A percentile compares a stretch with the other conserved stretches of the same genome.
These are phyloP conservation scores for Metarhizium anisopliae DNA, from an alignment of 2,329 filamentous ascomycete genomes.

Conservation along the genomic window DNA sequence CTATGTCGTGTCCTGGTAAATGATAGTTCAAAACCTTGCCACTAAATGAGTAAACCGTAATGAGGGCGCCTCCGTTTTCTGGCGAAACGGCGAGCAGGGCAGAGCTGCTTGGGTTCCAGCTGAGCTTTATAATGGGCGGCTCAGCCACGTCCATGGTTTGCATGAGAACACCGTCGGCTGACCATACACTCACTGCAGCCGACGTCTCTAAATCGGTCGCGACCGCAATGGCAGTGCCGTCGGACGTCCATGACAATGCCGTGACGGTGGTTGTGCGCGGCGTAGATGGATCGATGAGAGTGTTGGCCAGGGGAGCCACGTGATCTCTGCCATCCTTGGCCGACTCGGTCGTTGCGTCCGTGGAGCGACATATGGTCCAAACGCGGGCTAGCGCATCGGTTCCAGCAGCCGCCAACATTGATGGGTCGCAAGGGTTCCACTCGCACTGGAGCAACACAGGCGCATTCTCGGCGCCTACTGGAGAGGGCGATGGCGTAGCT, in stretches of 20 bases:
- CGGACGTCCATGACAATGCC: constrained; percentile 51
- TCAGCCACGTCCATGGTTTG: constrained; percentile 48
- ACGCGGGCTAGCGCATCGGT: constrained; percentile 62
- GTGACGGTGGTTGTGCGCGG: constrained; percentile 45
- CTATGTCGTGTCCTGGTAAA: constrained; percentile 41
- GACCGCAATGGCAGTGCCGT: constrained; percentile 47
- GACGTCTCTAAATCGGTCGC: constrained; percentile 44
- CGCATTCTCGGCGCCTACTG: constrained; percentile 37
- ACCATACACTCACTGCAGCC: constrained; percentile 49
- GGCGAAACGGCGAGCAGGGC: constrained; percentile 50
- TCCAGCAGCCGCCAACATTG: constrained; percentile 57
- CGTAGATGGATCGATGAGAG: constrained; percentile 44
- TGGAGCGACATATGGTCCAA: constrained; percentile 53
- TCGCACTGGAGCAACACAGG: constrained; percentile 59
- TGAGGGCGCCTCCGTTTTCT: constrained; percentile 40
- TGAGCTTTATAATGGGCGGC: constrained; percentile 52
- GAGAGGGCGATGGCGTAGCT: constrained; percentile 25
- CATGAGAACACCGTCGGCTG: constrained; percentile 40
- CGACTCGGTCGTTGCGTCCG: constrained; percentile 28
- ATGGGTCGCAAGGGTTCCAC: constrained; percentile 58
- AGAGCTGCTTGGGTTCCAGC: constrained; percentile 48
- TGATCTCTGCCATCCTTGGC: constrained; percentile 24
- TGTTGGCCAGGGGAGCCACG: constrained; percentile 27
- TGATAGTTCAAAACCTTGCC: constrained; percentile 38
- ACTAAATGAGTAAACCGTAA: constrained; percentile 44